Percentiles rank a stretch among this genome's conserved stretches.
Evolutionary conservation across 139 green algal species (phyloP).

Genomic region (Chlorella sorokiniana): DNA sequence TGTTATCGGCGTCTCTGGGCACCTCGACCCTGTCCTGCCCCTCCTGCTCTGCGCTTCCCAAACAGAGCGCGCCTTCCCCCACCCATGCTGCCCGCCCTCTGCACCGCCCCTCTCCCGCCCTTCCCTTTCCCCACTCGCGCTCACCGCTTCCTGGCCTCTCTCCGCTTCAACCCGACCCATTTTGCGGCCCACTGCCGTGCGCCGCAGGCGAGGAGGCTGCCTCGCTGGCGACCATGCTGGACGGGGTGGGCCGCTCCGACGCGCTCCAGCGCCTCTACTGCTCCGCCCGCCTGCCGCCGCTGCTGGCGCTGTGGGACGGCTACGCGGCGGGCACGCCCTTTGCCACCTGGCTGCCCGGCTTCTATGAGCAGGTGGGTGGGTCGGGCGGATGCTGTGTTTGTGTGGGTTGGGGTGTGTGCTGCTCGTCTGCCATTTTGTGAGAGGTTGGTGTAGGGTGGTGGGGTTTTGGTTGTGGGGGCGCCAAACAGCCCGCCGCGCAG

Average conservation of each 20-base stretch:
- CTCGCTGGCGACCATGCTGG: constrained; percentile 63
- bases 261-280: constrained; percentile 73
- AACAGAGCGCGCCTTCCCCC: neutral
- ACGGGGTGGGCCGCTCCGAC: constrained; percentile 53
- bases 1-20: too few relatives aligned
- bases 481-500: too few relatives aligned
- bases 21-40: too few relatives aligned
- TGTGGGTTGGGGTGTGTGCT: neutral
- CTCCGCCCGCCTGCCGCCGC: constrained; percentile 46
- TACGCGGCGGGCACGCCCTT: constrained; percentile 43
- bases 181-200: too few relatives aligned
- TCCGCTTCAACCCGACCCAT: neutral
- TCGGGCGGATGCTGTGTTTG: neutral
- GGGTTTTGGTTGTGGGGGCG: neutral
- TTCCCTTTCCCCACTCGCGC: neutral
- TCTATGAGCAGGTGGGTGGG: constrained; percentile 62
- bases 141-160: neutral
- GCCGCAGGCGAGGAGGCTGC: constrained; percentile 37
- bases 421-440: too few relatives aligned
- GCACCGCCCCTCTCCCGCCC: neutral
- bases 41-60: too few relatives aligned
- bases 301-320: constrained; percentile 58
- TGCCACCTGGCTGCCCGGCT: constrained; percentile 63
- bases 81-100: neutral
- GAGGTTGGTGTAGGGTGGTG: neutral